A percentile compares a stretch with the other conserved stretches of the same genome.
Conservation (phyloP, 306 rosid genomes). For the Prunus padus region DNA sequence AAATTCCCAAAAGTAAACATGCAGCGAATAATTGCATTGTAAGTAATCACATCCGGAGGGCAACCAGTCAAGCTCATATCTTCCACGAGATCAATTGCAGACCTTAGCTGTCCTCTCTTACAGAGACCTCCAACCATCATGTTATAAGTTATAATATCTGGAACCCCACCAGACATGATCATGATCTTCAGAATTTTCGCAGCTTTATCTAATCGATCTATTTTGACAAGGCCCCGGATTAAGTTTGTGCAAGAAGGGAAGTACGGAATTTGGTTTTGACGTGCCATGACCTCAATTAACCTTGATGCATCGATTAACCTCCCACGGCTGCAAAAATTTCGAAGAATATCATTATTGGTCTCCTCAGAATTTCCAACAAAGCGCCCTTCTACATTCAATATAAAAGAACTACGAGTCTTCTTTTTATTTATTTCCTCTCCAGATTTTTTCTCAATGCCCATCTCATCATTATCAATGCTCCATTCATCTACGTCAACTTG, state of each 20-base stretch:
- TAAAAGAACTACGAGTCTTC: slow-evolving; percentile 34
- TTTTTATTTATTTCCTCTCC: slow-evolving; percentile 33
- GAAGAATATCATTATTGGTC: slow-evolving; percentile 62
- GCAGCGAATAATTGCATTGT: slow-evolving; percentile 66
- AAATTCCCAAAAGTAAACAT: slow-evolving; percentile 52
- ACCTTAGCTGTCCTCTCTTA: slow-evolving; percentile 49
- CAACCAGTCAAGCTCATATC: slow-evolving; percentile 87
- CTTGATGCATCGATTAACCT: slow-evolving; percentile 55
- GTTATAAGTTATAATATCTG: slow-evolving; percentile 76
- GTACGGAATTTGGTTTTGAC: slow-evolving; percentile 69
- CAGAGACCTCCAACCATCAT: slow-evolving; percentile 69
- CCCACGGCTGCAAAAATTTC: slow-evolving; percentile 55
- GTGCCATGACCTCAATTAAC: slow-evolving; percentile 72
- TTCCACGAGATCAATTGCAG: slow-evolving; percentile 62
- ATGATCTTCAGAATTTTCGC: slow-evolving; percentile 48
- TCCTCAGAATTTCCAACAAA: slow-evolving; percentile 53
- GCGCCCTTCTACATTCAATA: slow-evolving; percentile 41
- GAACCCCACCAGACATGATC: slow-evolving; percentile 85
- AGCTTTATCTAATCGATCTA: slow-evolving; percentile 49
- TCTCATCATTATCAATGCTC: slow-evolving; percentile 29
- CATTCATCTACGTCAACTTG: slow-evolving; percentile 41
- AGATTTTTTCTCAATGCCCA: slow-evolving; percentile 23
- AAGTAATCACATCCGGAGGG: slow-evolving; percentile 78
- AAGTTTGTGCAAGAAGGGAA: slow-evolving; percentile 66
- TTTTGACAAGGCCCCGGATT: slow-evolving; percentile 65